Conservation (phyloP, 1,284 basidiomycete genomes). For the Ceratobasidium sp. region DNA sequence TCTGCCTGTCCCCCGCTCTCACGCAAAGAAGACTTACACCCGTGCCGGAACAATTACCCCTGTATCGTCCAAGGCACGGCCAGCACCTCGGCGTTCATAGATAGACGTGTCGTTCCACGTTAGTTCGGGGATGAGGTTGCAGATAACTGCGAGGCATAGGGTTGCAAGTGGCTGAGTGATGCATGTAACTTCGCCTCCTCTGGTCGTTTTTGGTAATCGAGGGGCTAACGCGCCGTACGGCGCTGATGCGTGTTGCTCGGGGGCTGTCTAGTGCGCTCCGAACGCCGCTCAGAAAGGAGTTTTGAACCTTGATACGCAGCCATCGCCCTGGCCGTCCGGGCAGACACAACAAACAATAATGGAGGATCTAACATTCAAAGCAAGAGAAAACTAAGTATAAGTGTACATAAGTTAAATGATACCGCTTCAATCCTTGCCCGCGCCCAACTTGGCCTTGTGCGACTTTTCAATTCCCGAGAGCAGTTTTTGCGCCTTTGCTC, state of each 20-base stretch:
- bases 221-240: too few relatives aligned
- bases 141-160: constrained; percentile 8
- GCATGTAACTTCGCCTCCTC: background rate
- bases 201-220: too few relatives aligned
- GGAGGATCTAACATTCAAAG: constrained; percentile 38
- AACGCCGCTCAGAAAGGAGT: background rate
- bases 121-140: background rate
- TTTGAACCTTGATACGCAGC: background rate
- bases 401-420: constrained; percentile 43
- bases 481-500: constrained; percentile 80
- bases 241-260: too few relatives aligned
- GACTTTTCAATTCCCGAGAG: constrained; percentile 65
- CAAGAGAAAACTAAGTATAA: constrained; percentile 43
- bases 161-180: constrained; percentile 2
- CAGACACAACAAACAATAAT: constrained; percentile 4
- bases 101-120: background rate
- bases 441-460: constrained; percentile 31
- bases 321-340: too few relatives aligned
- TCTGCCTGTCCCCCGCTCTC: background rate
- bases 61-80: background rate
- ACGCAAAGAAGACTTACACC: constrained; percentile 7
- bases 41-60: constrained; percentile 16
- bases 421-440: constrained; percentile 31
- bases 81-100: constrained; percentile 8
- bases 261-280: too few relatives aligned